Base-by-base conservation (phyloP, 176 grass and related monocot species). In the Aegilops umbellulata region DNA sequence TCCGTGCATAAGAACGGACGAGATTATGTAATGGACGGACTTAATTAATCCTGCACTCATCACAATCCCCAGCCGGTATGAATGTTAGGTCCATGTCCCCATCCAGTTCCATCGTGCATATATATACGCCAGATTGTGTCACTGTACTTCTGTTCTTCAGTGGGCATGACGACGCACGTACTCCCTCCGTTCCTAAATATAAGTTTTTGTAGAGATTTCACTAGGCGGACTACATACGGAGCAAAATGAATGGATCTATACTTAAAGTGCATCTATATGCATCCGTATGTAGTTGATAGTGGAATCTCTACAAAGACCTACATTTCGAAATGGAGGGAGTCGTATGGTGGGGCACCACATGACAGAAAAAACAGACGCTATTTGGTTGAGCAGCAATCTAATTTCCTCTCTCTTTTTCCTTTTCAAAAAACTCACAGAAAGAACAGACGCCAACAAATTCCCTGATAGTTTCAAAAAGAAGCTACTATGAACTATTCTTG, bases 81-180 rank as follows among this genome's bases (percentile, higher is more conserved):
- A 82, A 82, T 82, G 31, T 71, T 71, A 71, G 66, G 47, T 39
- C 80, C 12, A 23, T 82, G 46, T 58, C 46, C 46, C 80, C 46
- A 47, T 47, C 44, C 36, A 16, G 3, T 23, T 19, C 34, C 69
- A 25, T 35, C 76, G n/a, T 79, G 49, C 49, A 77, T 41, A 41
- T 10, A 41, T 3, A 41, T 41, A 11, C 11, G 39, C 39, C 32
- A 34, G 5, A 34, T 6, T 34, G 6, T 11, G 39, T 41, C 39
- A 41, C 9, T 66, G 20, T 11, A 8, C 3, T 13, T 62, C 25
- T 24, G 2, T 5, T n/a, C 30, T 39, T 39, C 0, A 39, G 55
- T 62, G 55, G 32, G 13, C 76, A 62, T 79, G 55, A 62, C 0
- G 34, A 74, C 66, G 30, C 25, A 42, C 35, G 35, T n/a, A n/a